phyloP scores from a whole-genome alignment of 495 filamentous ascomycete species.

The Trichocladium uniseriatum region DNA sequence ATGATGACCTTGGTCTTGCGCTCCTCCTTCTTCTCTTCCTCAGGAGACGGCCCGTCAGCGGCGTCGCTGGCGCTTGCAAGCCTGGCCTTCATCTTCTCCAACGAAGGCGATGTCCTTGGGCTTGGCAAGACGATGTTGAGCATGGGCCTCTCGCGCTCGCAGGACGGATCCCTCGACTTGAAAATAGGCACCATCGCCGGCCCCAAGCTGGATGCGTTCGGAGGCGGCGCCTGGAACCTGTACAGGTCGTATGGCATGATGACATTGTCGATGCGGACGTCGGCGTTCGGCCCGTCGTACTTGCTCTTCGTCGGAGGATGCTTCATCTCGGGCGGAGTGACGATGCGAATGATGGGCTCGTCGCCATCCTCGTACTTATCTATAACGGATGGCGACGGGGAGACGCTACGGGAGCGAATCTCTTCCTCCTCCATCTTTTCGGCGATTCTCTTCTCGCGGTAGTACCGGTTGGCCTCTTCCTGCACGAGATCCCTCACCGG shows the following conservation, averaged over 20 bases:
- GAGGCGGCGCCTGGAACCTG: constrained; percentile 18
- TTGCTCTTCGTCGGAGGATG: constrained; percentile 35
- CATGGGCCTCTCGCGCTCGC: constrained; percentile 41
- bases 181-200: constrained; percentile 24
- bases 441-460: constrained; percentile 41
- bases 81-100: constrained; percentile 26
- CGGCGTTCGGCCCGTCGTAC: constrained; percentile 47
- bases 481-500: constrained; percentile 34
- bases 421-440: constrained; percentile 38
- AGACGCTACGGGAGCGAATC: constrained; percentile 37
- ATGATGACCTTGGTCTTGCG: constrained; percentile 11
- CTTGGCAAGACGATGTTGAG: constrained; percentile 46
- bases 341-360: constrained; percentile 29
- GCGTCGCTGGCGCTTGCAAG: neutral
- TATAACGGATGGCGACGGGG: constrained; percentile 38
- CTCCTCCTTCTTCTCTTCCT: constrained; percentile 9
- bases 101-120: constrained; percentile 36
- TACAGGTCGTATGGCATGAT: constrained; percentile 31
- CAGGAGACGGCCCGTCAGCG: constrained; percentile 1
- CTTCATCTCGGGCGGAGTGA: constrained; percentile 40
- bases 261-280: constrained; percentile 43
- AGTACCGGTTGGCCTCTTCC: constrained; percentile 42
- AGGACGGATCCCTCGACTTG: constrained; percentile 37
- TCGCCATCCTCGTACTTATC: constrained; percentile 38
- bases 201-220: neutral